Base-by-base conservation (phyloP, 495 filamentous ascomycete genomes). In the Thermochaetoides thermophila region DNA sequence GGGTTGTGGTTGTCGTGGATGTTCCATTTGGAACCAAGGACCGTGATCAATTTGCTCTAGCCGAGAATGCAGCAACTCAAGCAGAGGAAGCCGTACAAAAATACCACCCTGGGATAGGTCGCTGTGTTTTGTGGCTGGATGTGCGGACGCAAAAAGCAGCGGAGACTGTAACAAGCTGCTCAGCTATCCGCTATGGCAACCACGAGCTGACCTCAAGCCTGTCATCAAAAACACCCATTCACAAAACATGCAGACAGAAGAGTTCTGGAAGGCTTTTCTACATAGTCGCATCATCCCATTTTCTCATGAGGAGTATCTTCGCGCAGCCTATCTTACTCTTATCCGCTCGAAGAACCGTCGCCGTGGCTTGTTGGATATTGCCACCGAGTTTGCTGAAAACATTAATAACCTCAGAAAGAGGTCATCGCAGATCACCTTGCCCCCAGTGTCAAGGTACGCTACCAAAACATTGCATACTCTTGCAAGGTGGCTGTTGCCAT, bases 361-460 rank as follows among this genome's bases (percentile, higher is more conserved):
- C 15, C 6, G n/a, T 2, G 39, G 34, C 4, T 9, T 49, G 4
- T 37, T 44, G 4, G 46, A 49, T 6, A 22, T 43, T 5, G 46
- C 46, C 0, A 29, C 37, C 7, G 37, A 32, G 7, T 46, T 46
- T 36, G 46, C 42, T 1, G 25, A 13, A 13, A 35, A 33, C 5
- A 12, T 49, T 7, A 11, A 35, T 25, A 13, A 10, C 1, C 38
- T 49, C 31, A 45, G 40, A 11, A 38, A 45, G 22, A 30, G 42
- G 11, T 7, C 17, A 3, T 39, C 30, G 17, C 25, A 29, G 14
- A 28, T 43, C 17, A 17, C 21, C 4, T 16, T 29, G 10, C 27
- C 21, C 21, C 39, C 36, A 8, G 46, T 38, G 15, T 45, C 45
- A 4, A 34, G 38, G 45, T 48, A 9, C 7, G 31, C 22, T 9